phyloP scores from a whole-genome alignment of 257 asterid species.

The Galeopsis tetrahit region DNA sequence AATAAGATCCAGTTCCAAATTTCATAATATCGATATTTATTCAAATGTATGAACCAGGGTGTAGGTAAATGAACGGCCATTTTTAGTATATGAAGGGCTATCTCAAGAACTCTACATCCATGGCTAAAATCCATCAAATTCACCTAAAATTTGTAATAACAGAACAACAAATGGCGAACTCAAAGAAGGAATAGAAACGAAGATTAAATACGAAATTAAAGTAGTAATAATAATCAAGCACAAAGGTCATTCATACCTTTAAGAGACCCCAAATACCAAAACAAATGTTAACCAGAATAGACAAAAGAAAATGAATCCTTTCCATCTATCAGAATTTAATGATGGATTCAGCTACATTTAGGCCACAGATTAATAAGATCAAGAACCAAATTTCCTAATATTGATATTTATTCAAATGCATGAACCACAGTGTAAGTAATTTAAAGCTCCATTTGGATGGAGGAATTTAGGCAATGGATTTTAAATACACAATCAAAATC shows the following conservation, averaged over 20 bases:
- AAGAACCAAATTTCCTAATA: not conserved
- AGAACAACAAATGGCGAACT: not conserved
- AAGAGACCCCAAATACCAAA: conserved; percentile 3
- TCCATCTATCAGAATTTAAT: too few species aligned
- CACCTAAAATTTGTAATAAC: not conserved
- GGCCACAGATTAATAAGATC: conserved; percentile 15
- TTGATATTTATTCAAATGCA: not conserved
- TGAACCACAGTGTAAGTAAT: not conserved
- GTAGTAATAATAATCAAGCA: not conserved
- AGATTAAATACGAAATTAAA: conserved; percentile 11
- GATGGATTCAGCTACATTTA: conserved; percentile 1
- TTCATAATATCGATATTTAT: not conserved
- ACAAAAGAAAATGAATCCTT: too few species aligned
- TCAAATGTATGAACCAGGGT: not conserved
- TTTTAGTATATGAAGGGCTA: not conserved
- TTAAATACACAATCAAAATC: too few species aligned
- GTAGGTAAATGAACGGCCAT: not conserved
- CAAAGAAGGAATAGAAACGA: not conserved
- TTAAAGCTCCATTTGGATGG: too few species aligned
- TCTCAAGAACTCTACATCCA: not conserved
- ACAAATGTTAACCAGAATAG: not conserved
- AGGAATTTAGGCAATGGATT: too few species aligned
- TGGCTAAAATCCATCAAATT: conserved; percentile 1
- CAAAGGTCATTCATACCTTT: conserved; percentile 41
- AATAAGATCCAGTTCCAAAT: not conserved